Conservation (phyloP, 129 eudicot genomes). For the Oenanthe sinensis region DNA sequence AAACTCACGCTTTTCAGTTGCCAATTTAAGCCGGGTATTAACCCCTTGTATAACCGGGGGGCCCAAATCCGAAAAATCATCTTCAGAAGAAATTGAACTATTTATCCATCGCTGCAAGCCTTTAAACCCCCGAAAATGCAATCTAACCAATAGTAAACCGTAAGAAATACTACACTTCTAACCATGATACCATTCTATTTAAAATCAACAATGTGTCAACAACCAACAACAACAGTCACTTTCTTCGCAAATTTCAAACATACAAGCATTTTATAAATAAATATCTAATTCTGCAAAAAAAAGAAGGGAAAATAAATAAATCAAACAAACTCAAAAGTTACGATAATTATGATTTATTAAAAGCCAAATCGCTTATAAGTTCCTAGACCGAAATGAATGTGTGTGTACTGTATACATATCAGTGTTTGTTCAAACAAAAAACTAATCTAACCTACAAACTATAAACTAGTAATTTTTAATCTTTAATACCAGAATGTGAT, state of each 20-base stretch:
- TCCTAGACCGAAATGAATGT: not conserved
- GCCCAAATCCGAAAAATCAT: constrained; percentile 34
- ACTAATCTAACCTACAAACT: not conserved
- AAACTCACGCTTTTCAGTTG: constrained; percentile 24
- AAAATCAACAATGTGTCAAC: not conserved
- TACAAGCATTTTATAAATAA: not conserved
- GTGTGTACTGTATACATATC: not conserved
- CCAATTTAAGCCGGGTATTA: constrained; percentile 15
- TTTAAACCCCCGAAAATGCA: constrained; percentile 17
- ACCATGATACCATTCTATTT: not conserved
- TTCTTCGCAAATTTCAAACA: not conserved
- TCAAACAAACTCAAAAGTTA: not conserved
- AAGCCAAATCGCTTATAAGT: not conserved
- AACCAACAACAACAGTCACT: not conserved
- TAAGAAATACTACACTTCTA: not conserved
- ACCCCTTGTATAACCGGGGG: constrained; percentile 12
- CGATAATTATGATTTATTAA: not conserved
- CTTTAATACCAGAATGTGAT: not conserved
- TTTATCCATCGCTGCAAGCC: constrained; percentile 15
- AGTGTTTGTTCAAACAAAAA: not conserved
- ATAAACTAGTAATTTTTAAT: not conserved
- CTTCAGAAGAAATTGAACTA: constrained; percentile 10
- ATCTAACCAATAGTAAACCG: constrained; percentile 13
- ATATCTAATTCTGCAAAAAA: not conserved
- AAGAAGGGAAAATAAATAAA: not conserved